Evolutionary conservation across 2,329 filamentous ascomycete genomes (phyloP).

Genomic region (Trichoderma atrobrunneum): DNA sequence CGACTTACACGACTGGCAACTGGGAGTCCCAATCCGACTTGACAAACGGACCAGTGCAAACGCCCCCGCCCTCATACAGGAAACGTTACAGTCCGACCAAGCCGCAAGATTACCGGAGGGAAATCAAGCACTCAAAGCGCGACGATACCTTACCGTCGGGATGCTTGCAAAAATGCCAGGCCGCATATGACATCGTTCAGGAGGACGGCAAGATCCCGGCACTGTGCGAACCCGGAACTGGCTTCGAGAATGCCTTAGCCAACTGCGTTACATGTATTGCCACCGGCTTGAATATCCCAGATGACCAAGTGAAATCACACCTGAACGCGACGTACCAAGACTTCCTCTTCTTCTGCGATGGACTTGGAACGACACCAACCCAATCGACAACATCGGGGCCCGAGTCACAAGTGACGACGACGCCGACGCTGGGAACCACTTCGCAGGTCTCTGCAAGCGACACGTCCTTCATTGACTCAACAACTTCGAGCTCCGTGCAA

Average conservation of each 20-base stretch:
- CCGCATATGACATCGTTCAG: slow-evolving; percentile 46
- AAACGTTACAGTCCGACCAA: slow-evolving; percentile 1
- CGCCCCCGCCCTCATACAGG: slow-evolving; percentile 18
- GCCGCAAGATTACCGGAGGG: slow-evolving; percentile 21
- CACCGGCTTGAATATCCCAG: slow-evolving; percentile 25
- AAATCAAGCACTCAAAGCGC: slow-evolving; percentile 38
- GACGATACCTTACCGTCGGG: slow-evolving; percentile 40
- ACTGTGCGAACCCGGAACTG: slow-evolving; percentile 45
- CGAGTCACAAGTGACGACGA: slow-evolving; percentile 27
- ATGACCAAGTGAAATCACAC: neutral
- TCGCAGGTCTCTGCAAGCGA: slow-evolving; percentile 28
- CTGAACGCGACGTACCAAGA: neutral
- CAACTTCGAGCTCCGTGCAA: neutral
- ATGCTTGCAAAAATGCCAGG: slow-evolving; percentile 56
- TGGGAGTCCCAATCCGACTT: slow-evolving; percentile 52
- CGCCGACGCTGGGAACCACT: slow-evolving; percentile 26
- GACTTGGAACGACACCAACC: slow-evolving; percentile 24
- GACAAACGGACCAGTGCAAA: slow-evolving; percentile 32
- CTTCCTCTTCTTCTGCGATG: slow-evolving; percentile 42
- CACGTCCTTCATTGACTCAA: neutral
- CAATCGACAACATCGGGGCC: slow-evolving; percentile 19
- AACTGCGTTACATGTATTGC: slow-evolving; percentile 45
- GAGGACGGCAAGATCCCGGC: slow-evolving; percentile 43
- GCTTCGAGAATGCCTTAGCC: slow-evolving; percentile 38
- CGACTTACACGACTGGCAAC: slow-evolving; percentile 53